phyloP scores from a whole-genome alignment of 805 yeast genomes.

The Ogataea philodendri region DNA sequence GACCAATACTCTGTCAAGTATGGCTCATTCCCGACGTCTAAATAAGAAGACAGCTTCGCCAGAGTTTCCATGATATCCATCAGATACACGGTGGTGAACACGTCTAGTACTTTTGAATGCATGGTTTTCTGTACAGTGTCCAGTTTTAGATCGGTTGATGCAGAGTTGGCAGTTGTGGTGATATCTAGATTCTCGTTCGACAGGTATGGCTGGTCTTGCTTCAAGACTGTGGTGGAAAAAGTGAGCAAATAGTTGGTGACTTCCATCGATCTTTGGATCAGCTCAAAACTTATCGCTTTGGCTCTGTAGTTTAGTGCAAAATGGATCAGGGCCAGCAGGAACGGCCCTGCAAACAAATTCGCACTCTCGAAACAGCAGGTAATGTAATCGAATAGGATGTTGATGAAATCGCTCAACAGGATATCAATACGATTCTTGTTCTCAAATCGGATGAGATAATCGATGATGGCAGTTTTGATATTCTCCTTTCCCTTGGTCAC shows the following conservation, averaged over 20 bases:
- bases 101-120: conserved; percentile 48
- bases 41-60: conserved; percentile 27
- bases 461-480: conserved; percentile 36
- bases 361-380: conserved; percentile 19
- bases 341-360: conserved; percentile 50
- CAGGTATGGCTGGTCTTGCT: conserved; percentile 30
- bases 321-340: conserved; percentile 55
- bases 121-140: conserved; percentile 34
- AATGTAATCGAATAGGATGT: conserved; percentile 33
- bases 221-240: conserved; percentile 28
- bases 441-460: conserved; percentile 43
- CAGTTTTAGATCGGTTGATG: conserved; percentile 21
- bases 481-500: conserved; percentile 30
- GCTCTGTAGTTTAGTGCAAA: conserved; percentile 58
- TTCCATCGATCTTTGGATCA: conserved; percentile 34
- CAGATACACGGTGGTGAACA: conserved; percentile 47
- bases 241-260: conserved; percentile 28
- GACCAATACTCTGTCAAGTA: conserved; percentile 35
- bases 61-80: conserved; percentile 58
- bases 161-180: conserved; percentile 13
- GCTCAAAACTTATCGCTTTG: conserved; percentile 48
- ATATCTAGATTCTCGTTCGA: conserved; percentile 15
- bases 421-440: conserved; percentile 47
- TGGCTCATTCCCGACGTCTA: conserved; percentile 25
- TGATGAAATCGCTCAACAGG: conserved; percentile 43